These are phyloP conservation scores for Chamaecrista fasciculata DNA, from an alignment of 306 rosid genomes.

Conservation along the genomic window DNA sequence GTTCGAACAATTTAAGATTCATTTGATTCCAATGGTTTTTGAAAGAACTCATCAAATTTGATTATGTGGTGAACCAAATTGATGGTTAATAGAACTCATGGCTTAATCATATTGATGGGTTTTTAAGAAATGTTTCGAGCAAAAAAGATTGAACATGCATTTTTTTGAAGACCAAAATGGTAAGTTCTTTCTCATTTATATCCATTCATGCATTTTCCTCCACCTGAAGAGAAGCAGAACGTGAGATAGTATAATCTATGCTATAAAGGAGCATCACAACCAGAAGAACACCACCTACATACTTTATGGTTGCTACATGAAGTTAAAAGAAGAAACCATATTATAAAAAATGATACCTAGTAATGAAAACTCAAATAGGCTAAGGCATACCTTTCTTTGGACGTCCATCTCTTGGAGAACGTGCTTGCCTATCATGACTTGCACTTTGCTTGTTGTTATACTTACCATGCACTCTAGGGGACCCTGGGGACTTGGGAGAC, in stretches of 20 bases:
- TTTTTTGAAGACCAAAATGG: too few relatives aligned
- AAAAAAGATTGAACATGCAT: neutral
- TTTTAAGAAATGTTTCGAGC: too few relatives aligned
- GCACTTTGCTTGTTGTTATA: constrained; percentile 37
- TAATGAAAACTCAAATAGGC: neutral
- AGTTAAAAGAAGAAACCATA: neutral
- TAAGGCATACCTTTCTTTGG: constrained; percentile 53
- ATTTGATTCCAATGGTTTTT: too few relatives aligned
- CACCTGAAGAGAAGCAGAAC: neutral
- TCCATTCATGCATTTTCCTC: neutral
- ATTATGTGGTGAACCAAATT: too few relatives aligned
- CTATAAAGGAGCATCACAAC: neutral
- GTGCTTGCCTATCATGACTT: constrained; percentile 31
- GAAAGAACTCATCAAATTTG: too few relatives aligned
- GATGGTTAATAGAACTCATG: too few relatives aligned
- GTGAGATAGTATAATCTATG: neutral
- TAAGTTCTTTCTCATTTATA: too few relatives aligned
- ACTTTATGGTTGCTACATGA: neutral
- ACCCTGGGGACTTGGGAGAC: constrained; percentile 36
- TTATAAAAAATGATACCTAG: neutral
- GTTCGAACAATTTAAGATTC: too few relatives aligned
- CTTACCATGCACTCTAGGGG: constrained; percentile 39
- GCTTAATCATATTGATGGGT: too few relatives aligned
- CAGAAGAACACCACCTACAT: neutral
- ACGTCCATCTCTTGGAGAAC: constrained; percentile 45